A percentile compares a stretch with the other conserved stretches of the same genome.
phyloP scores from a whole-genome alignment of 176 grass and related monocot genomes.

The Oryza meyeriana region DNA sequence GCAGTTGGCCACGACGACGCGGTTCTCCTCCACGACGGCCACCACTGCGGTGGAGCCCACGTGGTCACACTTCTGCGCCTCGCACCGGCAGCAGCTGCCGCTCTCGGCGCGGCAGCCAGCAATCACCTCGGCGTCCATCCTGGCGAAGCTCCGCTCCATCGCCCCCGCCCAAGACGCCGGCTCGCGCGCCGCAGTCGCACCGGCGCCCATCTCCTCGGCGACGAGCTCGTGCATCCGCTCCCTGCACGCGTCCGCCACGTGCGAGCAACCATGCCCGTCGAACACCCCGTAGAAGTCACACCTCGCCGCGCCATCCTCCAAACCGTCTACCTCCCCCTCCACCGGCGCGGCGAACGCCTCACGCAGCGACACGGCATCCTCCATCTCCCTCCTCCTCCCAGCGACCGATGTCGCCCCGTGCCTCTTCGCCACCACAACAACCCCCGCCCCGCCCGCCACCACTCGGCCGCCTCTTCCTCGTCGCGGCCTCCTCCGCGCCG shows the following conservation, averaged over 20 bases:
- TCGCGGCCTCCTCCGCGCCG: not conserved
- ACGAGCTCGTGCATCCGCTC: constrained; percentile 79
- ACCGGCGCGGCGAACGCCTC: constrained; percentile 8
- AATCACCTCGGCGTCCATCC: constrained; percentile 61
- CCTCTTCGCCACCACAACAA: not conserved
- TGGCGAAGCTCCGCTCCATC: constrained; percentile 69
- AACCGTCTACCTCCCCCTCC: no score
- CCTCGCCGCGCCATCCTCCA: not conserved
- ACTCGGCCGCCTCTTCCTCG: constrained; percentile 32
- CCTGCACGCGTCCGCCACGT: constrained; percentile 71
- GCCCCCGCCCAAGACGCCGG: constrained; percentile 18
- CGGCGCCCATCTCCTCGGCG: constrained; percentile 40
- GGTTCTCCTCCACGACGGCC: constrained; percentile 44
- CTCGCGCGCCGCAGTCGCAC: not conserved
- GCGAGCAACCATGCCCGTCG: constrained; percentile 52
- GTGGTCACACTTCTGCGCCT: constrained; percentile 56
- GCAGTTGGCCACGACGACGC: constrained; percentile 67
- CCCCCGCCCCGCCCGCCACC: not conserved
- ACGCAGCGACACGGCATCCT: constrained; percentile 55
- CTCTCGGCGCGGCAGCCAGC: not conserved
- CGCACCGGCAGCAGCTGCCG: constrained; percentile 61
- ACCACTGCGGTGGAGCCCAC: constrained; percentile 86
- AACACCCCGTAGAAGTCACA: constrained; percentile 48
- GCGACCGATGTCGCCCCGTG: constrained; percentile 29
- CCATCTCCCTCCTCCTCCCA: constrained; percentile 53